Percentiles rank a stretch among this genome's conserved stretches.
Evolutionary conservation across 75 land plant species (phyloP).

Genomic region (Sequoia sempervirens): DNA sequence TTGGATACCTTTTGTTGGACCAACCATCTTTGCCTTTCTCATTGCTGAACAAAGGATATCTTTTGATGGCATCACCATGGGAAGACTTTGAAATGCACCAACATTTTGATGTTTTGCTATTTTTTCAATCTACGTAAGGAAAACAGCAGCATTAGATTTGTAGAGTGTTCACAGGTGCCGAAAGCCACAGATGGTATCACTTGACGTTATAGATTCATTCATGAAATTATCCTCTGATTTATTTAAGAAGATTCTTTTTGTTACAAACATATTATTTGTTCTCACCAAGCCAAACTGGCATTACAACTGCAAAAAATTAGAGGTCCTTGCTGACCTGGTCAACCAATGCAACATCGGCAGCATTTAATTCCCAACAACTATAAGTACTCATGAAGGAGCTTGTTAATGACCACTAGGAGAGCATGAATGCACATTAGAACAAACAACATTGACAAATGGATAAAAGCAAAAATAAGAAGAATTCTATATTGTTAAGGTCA

Average conservation of each 20-base stretch:
- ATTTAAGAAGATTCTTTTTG: not conserved
- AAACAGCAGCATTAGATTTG: not conserved
- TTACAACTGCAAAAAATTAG: not conserved
- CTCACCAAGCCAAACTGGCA: not conserved
- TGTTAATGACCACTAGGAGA: not conserved
- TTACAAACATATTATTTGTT: not conserved
- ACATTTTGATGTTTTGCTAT: slow-evolving; percentile 23
- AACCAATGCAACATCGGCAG: not conserved
- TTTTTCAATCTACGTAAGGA: slow-evolving; percentile 21
- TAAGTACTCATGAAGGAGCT: not conserved
- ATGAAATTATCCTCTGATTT: not conserved
- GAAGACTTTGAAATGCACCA: slow-evolving; percentile 97
- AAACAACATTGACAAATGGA: not conserved
- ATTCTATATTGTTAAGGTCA: not conserved
- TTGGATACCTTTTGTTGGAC: slow-evolving; percentile 79
- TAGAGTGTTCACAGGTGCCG: not conserved
- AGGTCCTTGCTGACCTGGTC: not conserved
- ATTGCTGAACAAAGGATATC: slow-evolving; percentile 82
- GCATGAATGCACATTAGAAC: not conserved
- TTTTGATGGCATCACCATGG: slow-evolving; percentile 82
- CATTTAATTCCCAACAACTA: not conserved
- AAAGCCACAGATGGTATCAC: not conserved
- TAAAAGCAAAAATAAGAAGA: too few species aligned
- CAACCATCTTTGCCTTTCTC: slow-evolving; percentile 74
- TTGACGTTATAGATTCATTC: not conserved